phyloP scores from a whole-genome alignment of 2,329 filamentous ascomycete genomes.

The Basipetospora chlamydospora region DNA sequence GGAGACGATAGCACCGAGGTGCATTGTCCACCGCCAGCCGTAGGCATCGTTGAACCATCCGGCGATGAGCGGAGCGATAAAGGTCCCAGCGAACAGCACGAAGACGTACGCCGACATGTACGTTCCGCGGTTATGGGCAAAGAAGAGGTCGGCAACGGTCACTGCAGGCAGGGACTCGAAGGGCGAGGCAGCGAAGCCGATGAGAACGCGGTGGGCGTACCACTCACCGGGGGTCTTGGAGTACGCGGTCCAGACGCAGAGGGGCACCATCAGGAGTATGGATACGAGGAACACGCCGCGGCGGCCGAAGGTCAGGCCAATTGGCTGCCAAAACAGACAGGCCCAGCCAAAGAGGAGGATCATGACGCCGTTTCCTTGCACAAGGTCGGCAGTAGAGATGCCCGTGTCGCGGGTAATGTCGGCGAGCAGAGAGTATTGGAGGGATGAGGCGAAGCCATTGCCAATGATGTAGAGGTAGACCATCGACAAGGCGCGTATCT shows the following conservation, averaged over 20 bases:
- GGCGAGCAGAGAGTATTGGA: conserved; percentile 19
- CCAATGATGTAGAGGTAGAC: conserved; percentile 12
- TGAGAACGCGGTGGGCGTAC: conserved; percentile 15
- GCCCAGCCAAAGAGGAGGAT: conserved; percentile 37
- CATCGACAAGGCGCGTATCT: conserved; percentile 23
- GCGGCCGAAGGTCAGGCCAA: conserved; percentile 36
- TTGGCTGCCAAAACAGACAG: conserved; percentile 34
- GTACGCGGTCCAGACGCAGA: conserved; percentile 18
- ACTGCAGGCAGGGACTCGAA: conserved; percentile 18
- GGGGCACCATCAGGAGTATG: conserved; percentile 11
- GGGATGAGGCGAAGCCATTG: conserved; percentile 14
- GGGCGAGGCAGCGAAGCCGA: conserved; percentile 14
- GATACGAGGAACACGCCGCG: conserved; percentile 30
- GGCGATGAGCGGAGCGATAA: conserved; percentile 29
- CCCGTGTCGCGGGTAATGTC: conserved; percentile 29
- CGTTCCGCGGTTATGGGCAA: conserved; percentile 26
- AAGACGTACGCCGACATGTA: conserved; percentile 28
- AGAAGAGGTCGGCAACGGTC: conserved; percentile 22
- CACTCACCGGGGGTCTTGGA: conserved; percentile 12
- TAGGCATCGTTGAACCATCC: conserved; percentile 33
- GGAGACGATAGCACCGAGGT: conserved; percentile 38
- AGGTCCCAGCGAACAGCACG: conserved; percentile 27
- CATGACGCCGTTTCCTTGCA: conserved; percentile 35
- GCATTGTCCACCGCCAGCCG: conserved; percentile 31
- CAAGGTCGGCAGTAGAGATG: conserved; percentile 27